Conservation (phyloP, 2,329 filamentous ascomycete genomes). For the Colletotrichum endophyticum region DNA sequence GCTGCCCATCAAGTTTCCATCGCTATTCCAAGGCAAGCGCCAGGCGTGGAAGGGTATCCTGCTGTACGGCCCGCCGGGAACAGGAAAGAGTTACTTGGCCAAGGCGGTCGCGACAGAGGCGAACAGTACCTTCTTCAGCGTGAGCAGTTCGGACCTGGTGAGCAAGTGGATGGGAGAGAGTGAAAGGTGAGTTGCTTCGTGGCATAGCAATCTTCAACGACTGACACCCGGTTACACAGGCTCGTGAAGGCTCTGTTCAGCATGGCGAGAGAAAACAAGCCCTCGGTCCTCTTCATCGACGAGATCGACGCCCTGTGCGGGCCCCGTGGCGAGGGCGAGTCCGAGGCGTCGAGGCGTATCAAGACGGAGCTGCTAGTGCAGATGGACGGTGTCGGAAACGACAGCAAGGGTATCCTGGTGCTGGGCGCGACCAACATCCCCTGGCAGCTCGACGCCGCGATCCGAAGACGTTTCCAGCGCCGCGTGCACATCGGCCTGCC, state of each 20-base stretch:
- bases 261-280: slow-evolving; percentile 98
- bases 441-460: slow-evolving; percentile 97
- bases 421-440: slow-evolving; percentile 98
- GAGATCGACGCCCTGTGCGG: slow-evolving; percentile 97
- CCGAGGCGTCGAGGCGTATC: slow-evolving; percentile 94
- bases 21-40: slow-evolving; percentile 92
- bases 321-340: slow-evolving; percentile 91
- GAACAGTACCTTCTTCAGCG: slow-evolving; percentile 98
- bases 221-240: slow-evolving; percentile 48
- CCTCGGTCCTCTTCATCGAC: slow-evolving; percentile 98
- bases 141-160: slow-evolving; percentile 95
- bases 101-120: slow-evolving; percentile 98
- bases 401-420: slow-evolving; percentile 91
- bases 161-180: slow-evolving; percentile 99
- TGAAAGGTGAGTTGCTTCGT: slow-evolving; percentile 71
- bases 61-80: slow-evolving; percentile 94
- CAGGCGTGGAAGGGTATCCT: slow-evolving; percentile 99
- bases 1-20: slow-evolving; percentile 96
- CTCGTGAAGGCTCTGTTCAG: slow-evolving; percentile 96
- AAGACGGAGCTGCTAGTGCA: slow-evolving; percentile 98
- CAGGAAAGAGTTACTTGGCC: slow-evolving; percentile 95
- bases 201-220: not conserved
- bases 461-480: slow-evolving; percentile 93
- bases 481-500: slow-evolving; percentile 95
- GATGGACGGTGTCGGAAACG: slow-evolving; percentile 98